Evolutionary conservation across 208 protist species (phyloP).

Genomic region (Crithidia bombi): DNA sequence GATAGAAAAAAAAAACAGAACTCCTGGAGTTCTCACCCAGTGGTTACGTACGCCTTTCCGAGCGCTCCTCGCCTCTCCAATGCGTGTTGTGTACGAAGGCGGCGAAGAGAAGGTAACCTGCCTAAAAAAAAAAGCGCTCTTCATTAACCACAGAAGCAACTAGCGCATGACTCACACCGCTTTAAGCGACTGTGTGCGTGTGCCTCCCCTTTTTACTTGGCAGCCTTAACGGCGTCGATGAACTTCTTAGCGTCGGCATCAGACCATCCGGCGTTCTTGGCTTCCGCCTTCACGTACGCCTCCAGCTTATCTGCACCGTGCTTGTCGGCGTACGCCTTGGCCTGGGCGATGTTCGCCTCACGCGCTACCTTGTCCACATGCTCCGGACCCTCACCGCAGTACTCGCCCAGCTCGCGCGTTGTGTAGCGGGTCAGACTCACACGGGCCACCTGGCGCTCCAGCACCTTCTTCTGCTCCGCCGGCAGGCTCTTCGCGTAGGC

Average conservation of each 20-base stretch:
- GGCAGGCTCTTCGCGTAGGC: conserved; percentile 76
- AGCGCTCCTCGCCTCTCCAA: not conserved
- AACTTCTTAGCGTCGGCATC: conserved; percentile 78
- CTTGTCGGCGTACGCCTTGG: conserved; percentile 61
- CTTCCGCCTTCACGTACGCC: conserved; percentile 74
- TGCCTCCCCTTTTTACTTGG: conserved; percentile 45
- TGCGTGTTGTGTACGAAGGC: not conserved
- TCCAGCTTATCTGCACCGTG: conserved; percentile 80
- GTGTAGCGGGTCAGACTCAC: conserved; percentile 88
- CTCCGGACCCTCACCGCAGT: conserved; percentile 73
- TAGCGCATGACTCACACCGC: not conserved
- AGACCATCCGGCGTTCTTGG: conserved; percentile 88
- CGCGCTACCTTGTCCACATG: conserved; percentile 73
- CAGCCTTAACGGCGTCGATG: conserved; percentile 79
- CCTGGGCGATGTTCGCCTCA: conserved; percentile 78
- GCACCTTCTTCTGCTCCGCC: conserved; percentile 65
- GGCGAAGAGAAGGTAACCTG: conserved; percentile 1
- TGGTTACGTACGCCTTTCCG: conserved; percentile 1
- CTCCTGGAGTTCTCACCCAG: not conserved
- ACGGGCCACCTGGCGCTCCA: conserved; percentile 83
- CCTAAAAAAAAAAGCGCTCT: conserved; percentile 11
- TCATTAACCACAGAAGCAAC: conserved; percentile 16
- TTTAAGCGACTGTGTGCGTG: not conserved
- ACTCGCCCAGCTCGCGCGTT: conserved; percentile 83
- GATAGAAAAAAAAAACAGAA: conserved; percentile 6